Evolutionary conservation across 768 basidiomycete genomes (phyloP), one percentile per base, ranked within the genome.

Genomic region (Boletus bicolor): DNA sequence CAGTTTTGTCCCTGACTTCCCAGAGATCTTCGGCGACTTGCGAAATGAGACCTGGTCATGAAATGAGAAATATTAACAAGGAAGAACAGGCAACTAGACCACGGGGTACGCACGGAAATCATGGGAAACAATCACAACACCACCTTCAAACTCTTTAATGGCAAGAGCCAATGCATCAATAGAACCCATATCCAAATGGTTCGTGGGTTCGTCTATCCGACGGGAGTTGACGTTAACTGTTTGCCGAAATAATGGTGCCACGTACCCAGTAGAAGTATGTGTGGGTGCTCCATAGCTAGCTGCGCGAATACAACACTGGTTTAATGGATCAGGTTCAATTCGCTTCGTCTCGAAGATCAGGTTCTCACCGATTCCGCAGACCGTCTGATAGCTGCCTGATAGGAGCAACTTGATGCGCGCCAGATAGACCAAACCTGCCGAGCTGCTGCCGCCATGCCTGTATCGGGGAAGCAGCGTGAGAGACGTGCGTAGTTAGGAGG

Each of bases 11-110:
- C 68, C 93, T 92, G 52, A 99, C 97, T 73, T 99, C 97, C 97
- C 97, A 99, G 8, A 99, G 85, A 72, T 98, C 96, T 70, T 98
- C 91, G 38, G 96, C 97, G 37, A 99, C 96, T 76, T 98, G 95
- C 48, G 89, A 89, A 73, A 98, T 98, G 61, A 98, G 85, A 65
- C 91, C 90, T 92, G 63, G 56, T 42, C 41, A 51, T 54, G 38
- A 53, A 64, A 50, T 39, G 52, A 43, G 53, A 49, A 49, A 49
- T 30, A 37, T 64, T 8, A 62, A 43, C 19, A 50, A 53, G 32
- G 38, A 62, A 43, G 9, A 32, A 15, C 26, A 44, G 26, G 24
- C 30, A 39, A 15, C 24, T 36, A 42, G 45, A 51, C 52, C 32
- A 53, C 51, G 56, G 56, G 50, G 53, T 26, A 82, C 88, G 62